phyloP scores from a whole-genome alignment of 768 basidiomycete genomes.

The Tephrocybe sp. region DNA sequence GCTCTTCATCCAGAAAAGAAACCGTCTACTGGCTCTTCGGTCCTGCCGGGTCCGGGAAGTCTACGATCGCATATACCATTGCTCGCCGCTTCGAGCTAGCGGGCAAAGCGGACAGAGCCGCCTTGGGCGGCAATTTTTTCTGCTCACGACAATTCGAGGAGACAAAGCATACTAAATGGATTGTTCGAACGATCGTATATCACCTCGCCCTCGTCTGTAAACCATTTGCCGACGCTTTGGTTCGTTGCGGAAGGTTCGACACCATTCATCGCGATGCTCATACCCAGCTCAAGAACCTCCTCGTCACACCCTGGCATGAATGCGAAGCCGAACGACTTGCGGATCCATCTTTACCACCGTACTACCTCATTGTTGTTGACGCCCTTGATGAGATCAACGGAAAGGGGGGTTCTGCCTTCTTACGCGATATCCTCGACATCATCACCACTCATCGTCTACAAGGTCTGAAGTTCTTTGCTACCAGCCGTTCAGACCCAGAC shows the following conservation, averaged over 20 bases:
- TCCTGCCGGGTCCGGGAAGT: slow-evolving; percentile 17
- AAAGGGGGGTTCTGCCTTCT: background rate
- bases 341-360: background rate
- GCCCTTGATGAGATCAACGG: slow-evolving; percentile 7
- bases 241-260: background rate
- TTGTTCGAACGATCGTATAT: slow-evolving; percentile 19
- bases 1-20: slow-evolving; percentile 17
- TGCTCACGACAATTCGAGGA: slow-evolving; percentile 21
- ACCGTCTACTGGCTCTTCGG: slow-evolving; percentile 10
- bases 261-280: background rate
- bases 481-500: background rate
- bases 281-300: background rate
- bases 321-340: background rate
- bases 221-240: background rate
- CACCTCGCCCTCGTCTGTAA: slow-evolving; percentile 2
- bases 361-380: slow-evolving; percentile 9
- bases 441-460: background rate
- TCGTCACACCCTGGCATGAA: background rate
- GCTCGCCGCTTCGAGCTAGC: slow-evolving; percentile 15
- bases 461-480: background rate
- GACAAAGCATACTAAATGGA: slow-evolving; percentile 13
- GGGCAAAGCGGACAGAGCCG: background rate
- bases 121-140: slow-evolving; percentile 26
- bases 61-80: slow-evolving; percentile 26
- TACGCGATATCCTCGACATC: background rate